Evolutionary conservation across 106 monocot species (phyloP).

Genomic region (Amphibolis antarctica): DNA sequence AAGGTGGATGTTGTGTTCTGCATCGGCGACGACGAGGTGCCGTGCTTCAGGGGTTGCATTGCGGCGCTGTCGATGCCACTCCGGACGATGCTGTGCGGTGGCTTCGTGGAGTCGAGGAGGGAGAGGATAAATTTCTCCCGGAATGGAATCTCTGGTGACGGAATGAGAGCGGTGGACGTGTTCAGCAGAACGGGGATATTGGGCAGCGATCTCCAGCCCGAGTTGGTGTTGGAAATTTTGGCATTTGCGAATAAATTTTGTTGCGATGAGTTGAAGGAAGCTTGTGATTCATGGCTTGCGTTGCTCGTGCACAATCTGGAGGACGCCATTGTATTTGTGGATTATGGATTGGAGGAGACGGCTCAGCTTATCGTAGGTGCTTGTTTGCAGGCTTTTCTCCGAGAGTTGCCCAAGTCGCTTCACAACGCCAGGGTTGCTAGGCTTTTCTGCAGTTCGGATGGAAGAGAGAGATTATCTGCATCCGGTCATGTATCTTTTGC

Average conservation of each 20-base stretch:
- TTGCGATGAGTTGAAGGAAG: slow-evolving; percentile 64
- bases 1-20: slow-evolving; percentile 65
- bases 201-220: slow-evolving; percentile 31
- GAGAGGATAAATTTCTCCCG: slow-evolving; percentile 69
- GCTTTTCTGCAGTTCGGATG: slow-evolving; percentile 58
- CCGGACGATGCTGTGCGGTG: slow-evolving; percentile 60
- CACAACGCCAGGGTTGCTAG: slow-evolving; percentile 34
- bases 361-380: slow-evolving; percentile 61
- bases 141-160: slow-evolving; percentile 50
- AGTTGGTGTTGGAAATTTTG: slow-evolving; percentile 61
- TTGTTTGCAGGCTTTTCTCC: slow-evolving; percentile 81
- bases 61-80: slow-evolving; percentile 72
- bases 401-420: slow-evolving; percentile 60
- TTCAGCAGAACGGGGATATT: slow-evolving; percentile 41
- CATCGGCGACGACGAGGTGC: slow-evolving; percentile 72
- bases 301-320: slow-evolving; percentile 36
- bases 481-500: slow-evolving; percentile 70
- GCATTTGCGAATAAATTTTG: slow-evolving; percentile 80
- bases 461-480: slow-evolving; percentile 36
- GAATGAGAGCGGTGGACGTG: slow-evolving; percentile 46
- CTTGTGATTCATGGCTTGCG: slow-evolving; percentile 65
- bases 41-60: slow-evolving; percentile 44
- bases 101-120: slow-evolving; percentile 60
- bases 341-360: slow-evolving; percentile 66
- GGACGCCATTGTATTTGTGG: slow-evolving; percentile 64